Evolutionary conservation across 176 grass and related monocot genomes (phyloP), one percentile per base, ranked within the genome.

Genomic region (Aegilops umbellulata): DNA sequence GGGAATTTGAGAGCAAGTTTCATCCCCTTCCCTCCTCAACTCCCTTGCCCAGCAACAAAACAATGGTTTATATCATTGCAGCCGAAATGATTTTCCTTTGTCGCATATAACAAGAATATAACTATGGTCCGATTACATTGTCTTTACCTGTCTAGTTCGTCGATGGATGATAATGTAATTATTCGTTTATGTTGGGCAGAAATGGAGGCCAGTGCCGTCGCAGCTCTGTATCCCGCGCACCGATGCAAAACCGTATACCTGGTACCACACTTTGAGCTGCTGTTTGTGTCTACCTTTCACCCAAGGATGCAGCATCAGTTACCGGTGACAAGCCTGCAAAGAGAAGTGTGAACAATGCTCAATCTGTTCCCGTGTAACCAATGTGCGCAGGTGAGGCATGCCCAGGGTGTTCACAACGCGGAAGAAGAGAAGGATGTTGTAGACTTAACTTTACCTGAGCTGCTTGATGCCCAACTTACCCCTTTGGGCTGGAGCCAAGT

Each of bases 381-480:
- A 76, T 36, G 12, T 6, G 15, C 5, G 74, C 81, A 99, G 97
- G 90, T 99, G 65, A 99, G 97, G 87, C 94, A 99, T 82, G 97
- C 94, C 47, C 97, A 99, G 82, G 97, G 97, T 60, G 25, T 94
- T 77, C 97, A 99, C 88, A 99, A 99, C 75, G 97, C 94, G 15
- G 90, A 46, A 22, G 97, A 92, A 0, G 94, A 96, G 4, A 89
- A 85, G 75, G 93, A 92, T 90, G 5, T 20, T 61, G 20, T 20
- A 0, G 88, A 86, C 4, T 87, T 79, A 60, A 51, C 60, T 78
- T 94, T 78, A 61, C 53, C 83, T 14, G 80, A 53, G 8, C 80
- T 89, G 26, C 92, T 96, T 42, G 97, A 99, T 87, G 97, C 93
- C 3, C 90, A 87, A 15, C 77, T 95, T 69, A 95, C 88, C 22